These are phyloP conservation scores for Phytophthora kernoviae DNA, from an alignment of 352 stramenopile genomes.

Conservation along the genomic window DNA sequence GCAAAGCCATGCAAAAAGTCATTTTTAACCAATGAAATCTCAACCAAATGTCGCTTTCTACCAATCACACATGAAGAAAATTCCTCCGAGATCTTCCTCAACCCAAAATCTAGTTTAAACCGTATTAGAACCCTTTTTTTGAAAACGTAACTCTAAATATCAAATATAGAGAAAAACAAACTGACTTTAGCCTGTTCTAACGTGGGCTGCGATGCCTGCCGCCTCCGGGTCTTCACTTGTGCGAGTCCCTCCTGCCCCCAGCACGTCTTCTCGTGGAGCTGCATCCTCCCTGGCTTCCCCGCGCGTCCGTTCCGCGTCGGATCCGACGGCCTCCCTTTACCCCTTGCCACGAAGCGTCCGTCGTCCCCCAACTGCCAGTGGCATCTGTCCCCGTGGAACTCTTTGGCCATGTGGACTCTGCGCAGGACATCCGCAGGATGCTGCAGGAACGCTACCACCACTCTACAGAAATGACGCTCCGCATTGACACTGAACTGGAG, in stretches of 20 bases:
- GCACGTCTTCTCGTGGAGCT: neutral
- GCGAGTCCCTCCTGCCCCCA: neutral
- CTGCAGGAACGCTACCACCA: constrained; percentile 48
- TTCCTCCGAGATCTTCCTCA: neutral
- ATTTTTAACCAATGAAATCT: neutral
- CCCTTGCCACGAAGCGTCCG: constrained; percentile 30
- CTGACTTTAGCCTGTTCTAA: too few species aligned
- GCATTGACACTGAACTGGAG: constrained; percentile 80
- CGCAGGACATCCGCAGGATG: constrained; percentile 43
- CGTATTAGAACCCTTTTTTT: too few species aligned
- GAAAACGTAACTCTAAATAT: neutral
- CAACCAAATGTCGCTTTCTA: too few species aligned
- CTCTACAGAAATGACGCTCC: constrained; percentile 72
- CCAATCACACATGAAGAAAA: neutral
- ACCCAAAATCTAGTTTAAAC: too few species aligned
- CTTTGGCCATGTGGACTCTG: constrained; percentile 31
- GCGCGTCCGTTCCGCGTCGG: constrained; percentile 28
- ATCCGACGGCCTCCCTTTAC: constrained; percentile 37
- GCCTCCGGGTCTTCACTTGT: neutral
- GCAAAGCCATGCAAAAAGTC: neutral
- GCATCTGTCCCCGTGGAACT: constrained; percentile 15
- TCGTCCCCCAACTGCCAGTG: constrained; percentile 1
- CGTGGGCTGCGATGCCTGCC: too few species aligned
- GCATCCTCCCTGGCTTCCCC: constrained; percentile 6
- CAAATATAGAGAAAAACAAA: neutral